Conservation (phyloP, 495 filamentous ascomycete genomes). For the Trichocladium uniseriatum region DNA sequence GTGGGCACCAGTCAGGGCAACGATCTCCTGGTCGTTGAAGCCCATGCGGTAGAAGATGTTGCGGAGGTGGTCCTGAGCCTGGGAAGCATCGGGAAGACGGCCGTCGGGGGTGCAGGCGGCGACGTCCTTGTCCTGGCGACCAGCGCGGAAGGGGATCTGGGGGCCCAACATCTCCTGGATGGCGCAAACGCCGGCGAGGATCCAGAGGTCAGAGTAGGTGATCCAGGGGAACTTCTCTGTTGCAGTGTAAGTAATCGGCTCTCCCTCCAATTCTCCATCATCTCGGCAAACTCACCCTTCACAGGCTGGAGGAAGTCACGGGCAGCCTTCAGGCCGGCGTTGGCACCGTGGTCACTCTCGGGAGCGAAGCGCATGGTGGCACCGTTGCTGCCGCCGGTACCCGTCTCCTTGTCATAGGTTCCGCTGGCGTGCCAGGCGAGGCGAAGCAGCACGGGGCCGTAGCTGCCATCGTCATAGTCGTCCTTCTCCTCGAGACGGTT, state of each 20-base stretch:
- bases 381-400: conserved; percentile 90
- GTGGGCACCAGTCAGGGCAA: conserved; percentile 83
- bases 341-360: conserved; percentile 87
- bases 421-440: conserved; percentile 83
- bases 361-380: conserved; percentile 97
- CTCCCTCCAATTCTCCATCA: not conserved
- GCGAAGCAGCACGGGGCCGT: conserved; percentile 79
- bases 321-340: conserved; percentile 79
- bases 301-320: conserved; percentile 89
- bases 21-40: conserved; percentile 95
- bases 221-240: conserved; percentile 87
- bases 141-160: conserved; percentile 78
- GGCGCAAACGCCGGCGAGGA: conserved; percentile 72
- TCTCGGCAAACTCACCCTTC: conserved; percentile 47
- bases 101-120: conserved; percentile 87
- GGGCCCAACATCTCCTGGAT: conserved; percentile 96
- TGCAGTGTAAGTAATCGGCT: conserved; percentile 24
- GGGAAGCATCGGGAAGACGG: conserved; percentile 80
- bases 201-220: conserved; percentile 93
- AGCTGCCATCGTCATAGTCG: conserved; percentile 94
- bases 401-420: conserved; percentile 81
- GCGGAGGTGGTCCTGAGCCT: conserved; percentile 76
- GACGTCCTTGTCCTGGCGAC: conserved; percentile 74
- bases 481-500: conserved; percentile 71
- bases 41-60: conserved; percentile 96